Evolutionary conservation across 805 yeast species (phyloP), one percentile per base, ranked within the genome.

Genomic region (Yamadazyma nakazawae): DNA sequence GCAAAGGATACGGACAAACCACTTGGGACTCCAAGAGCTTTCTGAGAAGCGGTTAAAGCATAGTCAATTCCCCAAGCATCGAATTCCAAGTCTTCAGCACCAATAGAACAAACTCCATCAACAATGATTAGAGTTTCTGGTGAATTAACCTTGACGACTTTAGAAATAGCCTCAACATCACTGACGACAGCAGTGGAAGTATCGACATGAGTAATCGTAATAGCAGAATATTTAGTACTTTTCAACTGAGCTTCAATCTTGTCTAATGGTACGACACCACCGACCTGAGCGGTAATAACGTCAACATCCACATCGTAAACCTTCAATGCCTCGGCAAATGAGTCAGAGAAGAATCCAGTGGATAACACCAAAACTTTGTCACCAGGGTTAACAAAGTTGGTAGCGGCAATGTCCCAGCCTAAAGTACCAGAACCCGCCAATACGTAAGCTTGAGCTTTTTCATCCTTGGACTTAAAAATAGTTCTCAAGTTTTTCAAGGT

Each of bases 81-180:
- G 62, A 92, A 92, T 58, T 87, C 81, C 53, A 92, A 72, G 55
- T 81, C 78, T 70, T 92, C 99, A 50, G 88, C 94, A 21, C 86
- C 98, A 50, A 91, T 80, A 7, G 97, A 89, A 69, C 98, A 94
- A 26, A 92, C 98, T 40, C 96, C 96, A 65, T 92, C 99, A 35
- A 92, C 96, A 43, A 89, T 71, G 45, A 92, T 75, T 51, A 92
- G 75, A 19, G 97, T 80, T 26, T 86, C 85, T 45, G 98, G 97
- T 3, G 89, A 79, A 1, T 75, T 68, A 52, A 69, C 60, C 57
- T 81, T 80, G 49, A 87, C 84, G n/a, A 83, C 54, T 43, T 66
- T 68, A 24, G 95, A 67, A 47, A 90, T 75, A 14, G 73, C 70
- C 60, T 79, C 73, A 52, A 92, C 82, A 59, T 87, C 85, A 38